Base-by-base conservation (phyloP, 495 filamentous ascomycete genomes). In the Penicillium daleae region DNA sequence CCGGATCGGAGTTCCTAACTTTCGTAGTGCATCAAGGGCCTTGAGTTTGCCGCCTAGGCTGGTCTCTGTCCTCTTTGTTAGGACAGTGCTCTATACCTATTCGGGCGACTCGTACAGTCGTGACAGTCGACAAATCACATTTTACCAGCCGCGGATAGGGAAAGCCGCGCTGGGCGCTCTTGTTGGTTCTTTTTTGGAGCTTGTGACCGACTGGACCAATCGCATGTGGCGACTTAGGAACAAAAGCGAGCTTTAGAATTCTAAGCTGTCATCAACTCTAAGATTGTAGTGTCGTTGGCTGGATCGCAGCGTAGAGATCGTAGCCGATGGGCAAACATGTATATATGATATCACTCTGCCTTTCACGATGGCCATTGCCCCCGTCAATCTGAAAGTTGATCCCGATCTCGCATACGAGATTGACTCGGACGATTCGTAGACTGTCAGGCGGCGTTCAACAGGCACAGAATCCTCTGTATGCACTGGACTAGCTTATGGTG, bases 71-170 rank as follows among this genome's bases (percentile, higher is more conserved):
- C 51, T n/a, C 51, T 50, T 50, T 29, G 46, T n/a, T n/a, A 50
- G 17, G 51, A 21, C n/a, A 6, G 26, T 29, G 24, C 51, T 54
- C 31, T 2, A 35, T 54, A 1, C 27, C 56, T 26, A 29, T 24
- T 46, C n/a, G 54, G 37, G 33, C 33, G 27, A 54, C 58, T 21
- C 26, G 48, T 58, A 50, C 53, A 44, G 8, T 40, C 24, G 54
- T 64, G 66, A 69, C 64, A 63, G 35, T 70, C 37, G 70, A 70
- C 33, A 60, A 46, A 66, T 72, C 70, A 72, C 61, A 70, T 68
- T 48, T n/a, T 19, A 21, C 55, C 26, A 10, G 24, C 22, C 39
- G 24, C 61, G 22, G 35, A 56, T 39, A 61, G 40, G 19, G 31
- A 58, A 60, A 58, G 27, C 49, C 51, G 21, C 22, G n/a, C 24